Percentiles rank a stretch among this genome's conserved stretches.
Evolutionary conservation across 2,329 filamentous ascomycete genomes (phyloP).

Genomic region (Helotiales sp.): DNA sequence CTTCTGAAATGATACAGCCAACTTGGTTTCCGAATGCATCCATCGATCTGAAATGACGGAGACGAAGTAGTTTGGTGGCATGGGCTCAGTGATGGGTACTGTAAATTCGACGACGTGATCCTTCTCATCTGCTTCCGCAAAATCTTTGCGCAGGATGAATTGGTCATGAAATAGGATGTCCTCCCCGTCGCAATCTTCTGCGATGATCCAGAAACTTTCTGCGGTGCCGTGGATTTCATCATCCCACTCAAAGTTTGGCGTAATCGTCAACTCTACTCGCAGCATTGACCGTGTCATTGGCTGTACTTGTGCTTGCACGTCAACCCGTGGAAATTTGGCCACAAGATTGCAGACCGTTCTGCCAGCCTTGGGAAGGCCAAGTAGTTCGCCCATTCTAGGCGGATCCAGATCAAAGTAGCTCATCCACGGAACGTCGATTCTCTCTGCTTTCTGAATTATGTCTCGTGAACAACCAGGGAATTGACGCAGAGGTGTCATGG

Average conservation of each 20-base stretch:
- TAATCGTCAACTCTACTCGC: conserved; percentile 84
- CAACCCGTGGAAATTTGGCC: conserved; percentile 88
- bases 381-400: conserved; percentile 90
- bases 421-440: conserved; percentile 90
- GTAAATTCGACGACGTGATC: conserved; percentile 97
- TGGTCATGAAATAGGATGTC: conserved; percentile 94
- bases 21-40: conserved; percentile 96
- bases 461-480: conserved; percentile 82
- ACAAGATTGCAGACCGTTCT: conserved; percentile 83
- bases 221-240: conserved; percentile 82
- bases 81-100: conserved; percentile 92
- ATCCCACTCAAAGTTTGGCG: conserved; percentile 95
- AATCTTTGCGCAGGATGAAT: conserved; percentile 88
- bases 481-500: conserved; percentile 93
- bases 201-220: conserved; percentile 95
- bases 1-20: conserved; percentile 94
- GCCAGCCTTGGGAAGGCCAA: conserved; percentile 87
- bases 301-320: conserved; percentile 90
- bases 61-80: conserved; percentile 99
- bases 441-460: conserved; percentile 87
- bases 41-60: conserved; percentile 92
- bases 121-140: conserved; percentile 80
- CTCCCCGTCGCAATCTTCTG: conserved; percentile 96
- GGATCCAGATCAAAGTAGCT: conserved; percentile 97
- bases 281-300: conserved; percentile 94